These are phyloP conservation scores for Coniferiporia sulphurascens DNA, from an alignment of 1,284 basidiomycete genomes.

Conservation along the genomic window DNA sequence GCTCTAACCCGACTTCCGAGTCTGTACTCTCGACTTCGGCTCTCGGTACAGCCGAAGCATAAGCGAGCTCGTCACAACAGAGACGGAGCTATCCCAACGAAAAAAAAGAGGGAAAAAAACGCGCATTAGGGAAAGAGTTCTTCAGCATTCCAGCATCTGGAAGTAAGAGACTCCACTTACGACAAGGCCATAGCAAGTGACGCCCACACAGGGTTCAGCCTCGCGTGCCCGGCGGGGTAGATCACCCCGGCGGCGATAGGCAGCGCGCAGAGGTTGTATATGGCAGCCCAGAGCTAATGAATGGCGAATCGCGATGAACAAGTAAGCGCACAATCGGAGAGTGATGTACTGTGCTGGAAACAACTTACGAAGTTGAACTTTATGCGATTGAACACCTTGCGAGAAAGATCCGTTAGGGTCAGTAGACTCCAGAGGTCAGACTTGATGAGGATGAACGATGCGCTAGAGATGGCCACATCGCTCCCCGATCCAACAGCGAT, in stretches of 20 bases:
- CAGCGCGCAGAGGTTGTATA: constrained; percentile 62
- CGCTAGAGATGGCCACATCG: constrained; percentile 71
- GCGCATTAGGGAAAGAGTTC: constrained; percentile 12
- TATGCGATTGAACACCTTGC: constrained; percentile 58
- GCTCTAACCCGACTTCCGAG: no score
- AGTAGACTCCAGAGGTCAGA: constrained; percentile 54
- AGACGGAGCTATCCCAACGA: constrained; percentile 49
- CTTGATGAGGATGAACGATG: constrained; percentile 70
- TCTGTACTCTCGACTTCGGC: not conserved
- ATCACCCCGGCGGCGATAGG: constrained; percentile 77
- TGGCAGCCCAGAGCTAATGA: constrained; percentile 53
- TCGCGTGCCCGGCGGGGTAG: constrained; percentile 60
- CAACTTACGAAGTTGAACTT: constrained; percentile 67
- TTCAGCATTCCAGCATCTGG: not conserved
- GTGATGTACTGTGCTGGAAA: no score
- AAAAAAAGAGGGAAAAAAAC: not conserved
- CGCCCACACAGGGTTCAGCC: constrained; percentile 75
- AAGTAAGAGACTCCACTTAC: constrained; percentile 33
- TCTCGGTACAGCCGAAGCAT: constrained; percentile 42
- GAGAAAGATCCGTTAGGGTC: constrained; percentile 58
- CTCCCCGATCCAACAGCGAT: constrained; percentile 76
- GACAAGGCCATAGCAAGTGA: constrained; percentile 78
- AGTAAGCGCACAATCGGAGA: constrained; percentile 24
- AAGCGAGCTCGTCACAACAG: constrained; percentile 57
- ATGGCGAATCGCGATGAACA: no score